Evolutionary conservation across 1,284 basidiomycete species (phyloP), one percentile per base, ranked within the genome.

Genomic region (Ceratobasidium sp.): DNA sequence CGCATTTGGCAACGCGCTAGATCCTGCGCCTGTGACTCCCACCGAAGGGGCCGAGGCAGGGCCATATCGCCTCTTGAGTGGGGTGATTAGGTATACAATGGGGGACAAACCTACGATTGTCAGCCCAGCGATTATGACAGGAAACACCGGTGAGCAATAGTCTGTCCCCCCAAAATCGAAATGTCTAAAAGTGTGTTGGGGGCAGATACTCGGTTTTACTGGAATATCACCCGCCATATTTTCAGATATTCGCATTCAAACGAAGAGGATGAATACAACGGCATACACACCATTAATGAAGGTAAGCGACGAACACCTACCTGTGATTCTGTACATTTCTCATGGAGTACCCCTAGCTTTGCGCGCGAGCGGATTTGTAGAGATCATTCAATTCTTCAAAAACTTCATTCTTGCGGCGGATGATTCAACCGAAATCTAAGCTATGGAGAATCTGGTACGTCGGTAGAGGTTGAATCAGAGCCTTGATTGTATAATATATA

Each of bases 211-310:
- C 82, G 83, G 63, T 82, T 80, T 75, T 87, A 86, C 78, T 87
- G 86, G 86, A 78, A 82, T 32, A 76, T 88, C 18, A 84, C 86
- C 1, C 74, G 76, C 43, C 81, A 86, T 75, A 87, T 89, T 75
- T 88, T 87, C 80, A 83, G 87, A 6, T 88, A 86, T 78, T 81
- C 76, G 26, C 79, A 81, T 18, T 62, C 76, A 32, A 49, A 77
- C 76, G 7, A 59, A 41, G 59, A 73, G 28, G 73, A 76, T 32
- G 32, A 62, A 35, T 55, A 76, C 14, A 75, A 80, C 76, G 82
- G 82, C 57, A 85, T 85, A 3, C 92, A 93, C 79, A 91, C 91
- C 0, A 86, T 90, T 47, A 86, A 90, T 74, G 89, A 90, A 82
- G 81, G 85, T 83, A 76, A 72, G 73, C 64, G 32, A 23, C 26